Evolutionary conservation across 2,329 filamentous ascomycete species (phyloP), one percentile per base, ranked within the genome.

Genomic region (Leptographium radiaticola): DNA sequence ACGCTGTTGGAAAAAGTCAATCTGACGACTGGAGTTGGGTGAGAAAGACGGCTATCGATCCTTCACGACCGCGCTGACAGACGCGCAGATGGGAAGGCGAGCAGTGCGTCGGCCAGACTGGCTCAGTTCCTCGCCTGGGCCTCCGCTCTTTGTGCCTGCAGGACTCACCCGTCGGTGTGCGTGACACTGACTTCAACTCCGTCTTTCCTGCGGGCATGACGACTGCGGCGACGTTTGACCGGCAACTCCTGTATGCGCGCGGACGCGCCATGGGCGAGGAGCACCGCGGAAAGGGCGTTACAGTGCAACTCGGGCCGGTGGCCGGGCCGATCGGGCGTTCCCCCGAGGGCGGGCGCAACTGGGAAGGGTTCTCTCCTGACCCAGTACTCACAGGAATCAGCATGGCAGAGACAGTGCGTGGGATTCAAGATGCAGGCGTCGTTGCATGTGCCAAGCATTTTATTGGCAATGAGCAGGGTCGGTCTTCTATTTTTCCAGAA

Each of bases 1-100:
- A 95, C 89, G 0, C 75, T 95, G 39, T 65, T 82, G 12, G 90
- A 96, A 68, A 96, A 95, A 72, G 89, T 97, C 68, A 97, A 97
- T 67, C 67, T 98, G 59, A 97, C 91, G 3, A 96, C 90, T 0
- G 91, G 91, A 67, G 80, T 86, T 59, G 89, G 89, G 79, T 91
- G 70, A 67, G 81, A 70, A 20, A 2, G 5, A 15, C 25, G 34
- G 6, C 10, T 20, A 7, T 11, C 10, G 43, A 46, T 7, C 13
- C 8, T 15, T 6, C 43, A 25, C 38, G 10, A 20, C 16, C 20
- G 10, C 43, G 33, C 40, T 58, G 39, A 40, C 20, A 36, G 16
- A 16, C 1, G 0, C 9, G 18, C 44, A 81, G 81, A 45, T 88
- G 84, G 84, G 66, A 76, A 67, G 71, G 78, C 50, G 86, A 87